A percentile compares a stretch with the other conserved stretches of the same genome.
These are phyloP conservation scores for Fraxinus paxiana DNA, from an alignment of 305 asterid genomes.

Conservation along the genomic window DNA sequence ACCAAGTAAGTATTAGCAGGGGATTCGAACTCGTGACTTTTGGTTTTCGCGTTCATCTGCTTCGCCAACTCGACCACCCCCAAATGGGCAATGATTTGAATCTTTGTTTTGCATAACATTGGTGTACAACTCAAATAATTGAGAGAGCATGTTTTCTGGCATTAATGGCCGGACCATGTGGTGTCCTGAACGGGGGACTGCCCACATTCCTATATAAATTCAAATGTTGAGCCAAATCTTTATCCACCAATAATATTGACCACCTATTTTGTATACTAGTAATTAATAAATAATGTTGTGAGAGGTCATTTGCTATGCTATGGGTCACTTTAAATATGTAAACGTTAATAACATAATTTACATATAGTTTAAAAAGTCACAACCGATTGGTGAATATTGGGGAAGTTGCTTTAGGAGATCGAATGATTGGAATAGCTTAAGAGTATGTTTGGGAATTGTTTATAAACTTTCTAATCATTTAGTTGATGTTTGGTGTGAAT, in stretches of 20 bases:
- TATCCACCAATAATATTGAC: neutral
- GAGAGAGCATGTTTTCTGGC: neutral
- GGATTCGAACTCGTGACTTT: no score
- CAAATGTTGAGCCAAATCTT: no score
- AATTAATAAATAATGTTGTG: neutral
- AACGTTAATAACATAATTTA: neutral
- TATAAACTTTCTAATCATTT: neutral
- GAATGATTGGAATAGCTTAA: neutral
- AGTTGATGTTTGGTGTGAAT: no score
- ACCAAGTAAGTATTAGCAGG: no score
- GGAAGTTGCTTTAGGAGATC: neutral
- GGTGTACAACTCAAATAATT: neutral
- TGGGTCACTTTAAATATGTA: neutral
- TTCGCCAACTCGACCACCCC: no score
- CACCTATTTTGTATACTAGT: neutral
- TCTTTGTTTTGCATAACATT: neutral
- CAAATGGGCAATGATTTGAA: no score
- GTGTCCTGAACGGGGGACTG: neutral
- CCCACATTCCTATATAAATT: neutral
- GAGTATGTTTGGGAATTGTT: neutral
- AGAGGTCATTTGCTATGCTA: neutral
- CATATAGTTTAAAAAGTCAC: neutral
- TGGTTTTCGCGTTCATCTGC: no score
- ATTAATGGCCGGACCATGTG: neutral
- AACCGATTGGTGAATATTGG: neutral